These are phyloP conservation scores for Combretum micranthum DNA, from an alignment of 345 rosid genomes.

Conservation along the genomic window DNA sequence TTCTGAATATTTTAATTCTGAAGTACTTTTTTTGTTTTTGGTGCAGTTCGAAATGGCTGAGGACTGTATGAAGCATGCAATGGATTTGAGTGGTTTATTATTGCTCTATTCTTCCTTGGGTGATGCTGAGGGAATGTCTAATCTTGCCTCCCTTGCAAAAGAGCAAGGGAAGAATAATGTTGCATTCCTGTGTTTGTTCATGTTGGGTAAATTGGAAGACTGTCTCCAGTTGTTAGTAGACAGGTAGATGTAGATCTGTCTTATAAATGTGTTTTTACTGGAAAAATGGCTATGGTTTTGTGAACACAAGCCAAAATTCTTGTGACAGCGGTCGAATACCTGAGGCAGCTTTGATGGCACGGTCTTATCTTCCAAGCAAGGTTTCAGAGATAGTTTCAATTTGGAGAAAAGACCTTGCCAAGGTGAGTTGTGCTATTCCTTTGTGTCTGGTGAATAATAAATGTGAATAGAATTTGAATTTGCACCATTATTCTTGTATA, in stretches of 20 bases:
- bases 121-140: constrained; percentile 82
- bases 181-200: constrained; percentile 85
- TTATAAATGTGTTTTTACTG: neutral
- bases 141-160: constrained; percentile 80
- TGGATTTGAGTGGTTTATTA: constrained; percentile 94
- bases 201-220: constrained; percentile 92
- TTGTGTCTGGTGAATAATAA: neutral
- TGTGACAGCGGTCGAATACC: constrained; percentile 85
- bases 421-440: constrained; percentile 31
- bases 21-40: constrained; percentile 7
- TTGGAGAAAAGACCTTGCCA: constrained; percentile 95
- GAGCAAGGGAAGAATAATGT: constrained; percentile 98
- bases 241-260: constrained; percentile 41
- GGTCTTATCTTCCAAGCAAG: constrained; percentile 98
- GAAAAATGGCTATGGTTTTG: no score
- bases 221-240: constrained; percentile 90
- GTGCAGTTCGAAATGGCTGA: constrained; percentile 96
- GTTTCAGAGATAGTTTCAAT: constrained; percentile 89
- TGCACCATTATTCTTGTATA: no score
- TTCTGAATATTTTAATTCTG: neutral
- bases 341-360: constrained; percentile 98
- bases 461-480: no score
- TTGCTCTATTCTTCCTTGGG: constrained; percentile 95
- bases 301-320: no score
- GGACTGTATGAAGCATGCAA: constrained; percentile 87